A percentile compares a stretch with the other conserved stretches of the same genome.
Evolutionary conservation across 768 basidiomycete genomes (phyloP).

Genomic region (Trichaptum fuscoviolaceum): DNA sequence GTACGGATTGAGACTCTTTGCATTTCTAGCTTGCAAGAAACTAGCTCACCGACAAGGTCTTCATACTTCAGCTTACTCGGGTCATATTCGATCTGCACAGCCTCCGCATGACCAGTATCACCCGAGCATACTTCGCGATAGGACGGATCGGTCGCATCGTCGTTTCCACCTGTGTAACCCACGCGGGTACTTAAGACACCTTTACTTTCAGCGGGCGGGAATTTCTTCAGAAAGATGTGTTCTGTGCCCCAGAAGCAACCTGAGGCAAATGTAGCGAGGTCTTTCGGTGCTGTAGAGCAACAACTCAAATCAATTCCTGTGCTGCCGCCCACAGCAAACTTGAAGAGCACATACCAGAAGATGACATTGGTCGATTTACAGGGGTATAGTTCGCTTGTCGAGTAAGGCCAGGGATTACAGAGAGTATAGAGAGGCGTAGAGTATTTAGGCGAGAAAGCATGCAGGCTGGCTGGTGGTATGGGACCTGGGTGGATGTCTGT

Average conservation of each 20-base stretch:
- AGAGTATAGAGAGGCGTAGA: constrained; percentile 8
- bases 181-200: constrained; percentile 72
- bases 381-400: constrained; percentile 4
- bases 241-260: constrained; percentile 89
- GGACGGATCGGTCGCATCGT: constrained; percentile 46
- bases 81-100: constrained; percentile 82
- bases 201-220: constrained; percentile 63
- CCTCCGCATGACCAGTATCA: constrained; percentile 83
- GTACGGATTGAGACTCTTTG: background rate
- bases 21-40: background rate
- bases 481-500: background rate
- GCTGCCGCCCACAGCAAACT: background rate
- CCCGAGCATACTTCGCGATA: constrained; percentile 80
- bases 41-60: constrained; percentile 74
- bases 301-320: constrained; percentile 20
- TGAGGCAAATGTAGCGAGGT: constrained; percentile 45
- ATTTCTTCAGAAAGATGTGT: constrained; percentile 79
- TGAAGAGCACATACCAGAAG: constrained; percentile 6
- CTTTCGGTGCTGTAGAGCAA: constrained; percentile 34
- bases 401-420: background rate
- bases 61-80: constrained; percentile 70
- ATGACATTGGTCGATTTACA: constrained; percentile 5
- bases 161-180: constrained; percentile 74
- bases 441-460: constrained; percentile 12
- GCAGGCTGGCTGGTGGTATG: background rate